A percentile compares a stretch with the other conserved stretches of the same genome.
These are phyloP conservation scores for Mortierella sp. DNA, from an alignment of 371 early-diverging fungal genomes.

Conservation along the genomic window DNA sequence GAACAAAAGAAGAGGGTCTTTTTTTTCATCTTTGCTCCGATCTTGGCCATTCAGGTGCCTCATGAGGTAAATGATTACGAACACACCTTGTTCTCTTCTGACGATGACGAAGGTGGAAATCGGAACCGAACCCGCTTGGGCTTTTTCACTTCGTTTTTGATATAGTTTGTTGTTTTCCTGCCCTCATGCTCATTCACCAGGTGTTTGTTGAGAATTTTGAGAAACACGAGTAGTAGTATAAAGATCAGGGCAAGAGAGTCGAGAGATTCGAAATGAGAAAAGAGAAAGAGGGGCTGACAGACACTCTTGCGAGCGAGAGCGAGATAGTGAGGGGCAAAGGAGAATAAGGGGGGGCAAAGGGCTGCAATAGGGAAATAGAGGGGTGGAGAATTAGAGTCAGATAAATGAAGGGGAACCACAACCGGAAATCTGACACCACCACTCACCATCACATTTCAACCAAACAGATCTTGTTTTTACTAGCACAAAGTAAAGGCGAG, in stretches of 20 bases:
- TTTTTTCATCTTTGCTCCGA: neutral
- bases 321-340: neutral
- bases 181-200: neutral
- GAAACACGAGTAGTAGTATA: conserved; percentile 1
- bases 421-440: conserved; percentile 8
- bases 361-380: neutral
- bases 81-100: neutral
- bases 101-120: neutral
- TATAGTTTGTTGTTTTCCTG: too few relatives aligned
- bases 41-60: neutral
- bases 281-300: neutral
- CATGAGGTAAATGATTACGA: neutral
- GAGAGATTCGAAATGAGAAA: neutral
- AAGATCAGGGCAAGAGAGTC: neutral
- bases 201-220: conserved; percentile 4
- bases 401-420: neutral
- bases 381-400: too few relatives aligned
- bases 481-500: neutral
- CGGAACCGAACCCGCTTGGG: too few relatives aligned
- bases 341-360: too few relatives aligned
- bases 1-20: too few relatives aligned
- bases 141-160: neutral
- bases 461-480: neutral
- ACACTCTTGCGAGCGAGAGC: neutral
- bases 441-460: neutral